Evolutionary conservation across 192 early-diverging fungal species (phyloP).

Genomic region (Rhizoclosmatium sp.): DNA sequence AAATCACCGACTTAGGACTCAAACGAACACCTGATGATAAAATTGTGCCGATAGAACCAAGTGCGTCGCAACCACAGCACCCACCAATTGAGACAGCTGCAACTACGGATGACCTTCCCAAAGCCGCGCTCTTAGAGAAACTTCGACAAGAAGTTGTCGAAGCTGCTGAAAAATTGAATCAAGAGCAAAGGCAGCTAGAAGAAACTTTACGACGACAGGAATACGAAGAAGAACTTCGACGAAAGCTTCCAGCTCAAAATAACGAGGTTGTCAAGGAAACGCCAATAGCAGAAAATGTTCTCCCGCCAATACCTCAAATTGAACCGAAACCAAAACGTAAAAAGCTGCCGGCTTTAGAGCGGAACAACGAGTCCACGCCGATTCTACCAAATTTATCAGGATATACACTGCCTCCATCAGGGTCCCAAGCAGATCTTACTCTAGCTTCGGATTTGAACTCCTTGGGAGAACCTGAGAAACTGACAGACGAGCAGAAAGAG

Average conservation of each 20-base stretch:
- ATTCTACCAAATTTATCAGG: conserved; percentile 2
- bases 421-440: neutral
- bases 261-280: neutral
- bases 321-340: neutral
- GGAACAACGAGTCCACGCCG: neutral
- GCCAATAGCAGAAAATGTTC: neutral
- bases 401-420: neutral
- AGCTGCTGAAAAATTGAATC: conserved; percentile 17
- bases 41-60: conserved; percentile 1
- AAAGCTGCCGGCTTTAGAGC: neutral
- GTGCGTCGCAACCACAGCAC: neutral
- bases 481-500: conserved; percentile 34
- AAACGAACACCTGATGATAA: conserved; percentile 4
- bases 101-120: conserved; percentile 15
- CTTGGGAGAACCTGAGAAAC: conserved; percentile 44
- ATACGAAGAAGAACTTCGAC: neutral
- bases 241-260: neutral
- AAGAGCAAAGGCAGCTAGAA: neutral
- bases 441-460: neutral
- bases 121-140: neutral
- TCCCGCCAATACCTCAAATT: neutral
- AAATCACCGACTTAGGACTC: conserved; percentile 34
- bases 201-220: neutral
- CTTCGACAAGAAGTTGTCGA: neutral
- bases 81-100: conserved; percentile 5